Conservation (phyloP, 2,329 filamentous ascomycete genomes). For the Phoma herbarum region DNA sequence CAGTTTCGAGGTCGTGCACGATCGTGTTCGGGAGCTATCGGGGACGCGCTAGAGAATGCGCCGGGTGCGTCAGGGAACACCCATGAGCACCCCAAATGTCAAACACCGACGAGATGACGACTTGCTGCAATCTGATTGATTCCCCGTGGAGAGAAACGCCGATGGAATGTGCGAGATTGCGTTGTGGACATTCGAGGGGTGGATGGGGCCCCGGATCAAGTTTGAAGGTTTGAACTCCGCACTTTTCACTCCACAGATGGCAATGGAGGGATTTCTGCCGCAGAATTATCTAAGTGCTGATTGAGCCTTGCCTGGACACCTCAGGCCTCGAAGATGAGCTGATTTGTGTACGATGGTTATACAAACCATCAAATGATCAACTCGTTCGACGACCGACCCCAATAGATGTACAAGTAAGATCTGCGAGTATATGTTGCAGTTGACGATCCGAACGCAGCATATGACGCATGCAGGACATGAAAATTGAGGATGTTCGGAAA, state of each 20-base stretch:
- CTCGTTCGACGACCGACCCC: no score
- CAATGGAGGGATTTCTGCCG: neutral
- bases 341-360: no score
- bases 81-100: conserved; percentile 2
- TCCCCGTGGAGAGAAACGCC: neutral
- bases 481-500: no score
- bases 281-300: no score
- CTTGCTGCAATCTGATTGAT: neutral
- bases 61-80: conserved; percentile 11
- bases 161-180: conserved; percentile 8
- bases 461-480: no score
- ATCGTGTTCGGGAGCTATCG: conserved; percentile 2
- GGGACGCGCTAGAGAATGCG: conserved; percentile 13
- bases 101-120: conserved; percentile 11
- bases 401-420: no score
- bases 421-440: no score
- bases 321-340: no score
- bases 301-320: no score
- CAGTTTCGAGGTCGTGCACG: conserved; percentile 2
- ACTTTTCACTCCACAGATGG: neutral
- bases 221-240: neutral
- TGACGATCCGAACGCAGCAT: no score
- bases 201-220: neutral
- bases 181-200: neutral
- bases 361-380: no score